Conservation (phyloP, 352 stramenopile genomes). For the Globisporangium perplexum region DNA sequence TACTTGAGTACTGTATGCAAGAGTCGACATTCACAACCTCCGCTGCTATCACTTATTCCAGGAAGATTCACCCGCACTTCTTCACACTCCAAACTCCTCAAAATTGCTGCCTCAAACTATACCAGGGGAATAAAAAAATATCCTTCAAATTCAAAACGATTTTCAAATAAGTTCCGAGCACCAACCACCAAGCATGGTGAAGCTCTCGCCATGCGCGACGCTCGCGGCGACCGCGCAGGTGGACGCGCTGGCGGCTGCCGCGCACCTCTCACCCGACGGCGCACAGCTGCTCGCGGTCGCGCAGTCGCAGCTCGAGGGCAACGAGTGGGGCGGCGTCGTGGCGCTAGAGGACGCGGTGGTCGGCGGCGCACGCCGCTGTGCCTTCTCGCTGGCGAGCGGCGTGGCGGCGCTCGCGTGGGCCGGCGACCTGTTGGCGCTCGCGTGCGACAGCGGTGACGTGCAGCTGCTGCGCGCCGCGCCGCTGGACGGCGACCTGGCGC, state of each 20-base stretch:
- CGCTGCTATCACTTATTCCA: too few relatives aligned
- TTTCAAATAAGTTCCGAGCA: too few relatives aligned
- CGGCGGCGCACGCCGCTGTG: constrained; percentile 36
- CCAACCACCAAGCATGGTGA: too few relatives aligned
- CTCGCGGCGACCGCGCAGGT: constrained; percentile 32
- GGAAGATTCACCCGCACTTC: too few relatives aligned
- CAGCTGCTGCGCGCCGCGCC: constrained; percentile 31
- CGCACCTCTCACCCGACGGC: constrained; percentile 9
- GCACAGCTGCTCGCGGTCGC: constrained; percentile 48
- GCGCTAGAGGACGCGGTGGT: constrained; percentile 37
- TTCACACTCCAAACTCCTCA: too few relatives aligned
- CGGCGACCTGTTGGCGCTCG: constrained; percentile 44
- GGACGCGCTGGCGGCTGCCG: constrained; percentile 30
- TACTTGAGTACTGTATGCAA: too few relatives aligned
- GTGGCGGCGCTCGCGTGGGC: constrained; percentile 54
- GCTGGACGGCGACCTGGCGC: constrained; percentile 26
- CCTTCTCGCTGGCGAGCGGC: constrained; percentile 35
- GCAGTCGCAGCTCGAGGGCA: constrained; percentile 70
- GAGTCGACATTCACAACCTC: too few relatives aligned
- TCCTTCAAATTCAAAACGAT: too few relatives aligned
- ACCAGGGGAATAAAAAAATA: too few relatives aligned
- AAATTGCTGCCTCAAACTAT: too few relatives aligned
- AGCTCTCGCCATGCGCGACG: constrained; percentile 10
- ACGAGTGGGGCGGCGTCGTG: constrained; percentile 64
- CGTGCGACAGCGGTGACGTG: constrained; percentile 76